Evolutionary conservation across 768 basidiomycete genomes (phyloP).

Genomic region (Phanerochaete carnosa): DNA sequence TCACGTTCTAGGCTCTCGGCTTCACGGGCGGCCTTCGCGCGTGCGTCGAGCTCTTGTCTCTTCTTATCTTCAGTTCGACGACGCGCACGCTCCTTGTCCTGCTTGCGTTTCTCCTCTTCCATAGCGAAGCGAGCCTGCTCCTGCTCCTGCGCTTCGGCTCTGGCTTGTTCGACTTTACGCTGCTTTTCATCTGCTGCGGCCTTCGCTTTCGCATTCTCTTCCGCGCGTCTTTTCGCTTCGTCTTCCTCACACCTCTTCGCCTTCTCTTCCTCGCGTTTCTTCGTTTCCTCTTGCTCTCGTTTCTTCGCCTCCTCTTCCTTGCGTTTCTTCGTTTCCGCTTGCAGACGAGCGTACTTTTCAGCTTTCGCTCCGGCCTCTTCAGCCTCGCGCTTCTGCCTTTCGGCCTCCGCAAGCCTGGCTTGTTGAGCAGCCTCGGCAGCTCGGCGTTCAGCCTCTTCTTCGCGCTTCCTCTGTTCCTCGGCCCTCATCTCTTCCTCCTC

Average conservation of each 20-base stretch:
- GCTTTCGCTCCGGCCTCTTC: background rate
- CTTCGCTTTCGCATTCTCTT: background rate
- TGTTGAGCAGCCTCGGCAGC: background rate
- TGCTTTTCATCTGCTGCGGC: background rate
- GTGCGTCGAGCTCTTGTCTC: background rate
- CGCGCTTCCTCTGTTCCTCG: background rate
- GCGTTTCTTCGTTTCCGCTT: background rate
- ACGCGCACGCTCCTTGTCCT: background rate
- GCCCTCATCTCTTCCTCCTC: conserved; percentile 1
- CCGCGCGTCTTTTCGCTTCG: background rate
- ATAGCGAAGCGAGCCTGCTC: background rate
- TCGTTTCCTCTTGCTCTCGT: background rate
- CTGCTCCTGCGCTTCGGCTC: background rate
- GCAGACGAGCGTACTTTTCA: background rate
- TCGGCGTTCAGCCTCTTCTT: background rate
- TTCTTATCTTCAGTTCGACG: background rate
- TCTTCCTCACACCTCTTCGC: background rate
- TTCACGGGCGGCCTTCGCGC: conserved; percentile 4
- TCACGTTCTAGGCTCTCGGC: background rate
- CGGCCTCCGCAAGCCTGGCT: background rate
- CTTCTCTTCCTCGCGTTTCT: background rate
- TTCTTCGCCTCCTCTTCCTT: background rate
- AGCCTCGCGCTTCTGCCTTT: background rate
- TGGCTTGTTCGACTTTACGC: background rate
- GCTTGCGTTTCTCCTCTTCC: background rate